Evolutionary conservation across 257 asterid species (phyloP), one percentile per base, ranked within the genome.

Genomic region (Jacaranda mimosifolia): DNA sequence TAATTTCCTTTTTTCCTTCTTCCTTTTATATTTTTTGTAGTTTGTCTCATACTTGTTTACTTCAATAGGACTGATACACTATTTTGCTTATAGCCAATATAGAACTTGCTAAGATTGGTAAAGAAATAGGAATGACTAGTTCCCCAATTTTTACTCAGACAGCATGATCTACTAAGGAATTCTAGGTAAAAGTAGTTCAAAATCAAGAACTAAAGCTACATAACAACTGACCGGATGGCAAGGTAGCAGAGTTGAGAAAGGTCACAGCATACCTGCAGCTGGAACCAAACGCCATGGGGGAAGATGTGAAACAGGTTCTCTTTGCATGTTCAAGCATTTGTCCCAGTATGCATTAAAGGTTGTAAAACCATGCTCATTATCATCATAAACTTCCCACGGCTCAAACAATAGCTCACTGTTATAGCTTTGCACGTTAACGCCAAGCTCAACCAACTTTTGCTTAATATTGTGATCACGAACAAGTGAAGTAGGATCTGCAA

Each of bases 391-490:
- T 79, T 96, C 98, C 99, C 99, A 96, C 5, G 98, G 99, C 80
- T 93, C 97, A 32, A 87, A 82, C 74, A 96, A 74, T 60, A 93
- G 86, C 72, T 96, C 97, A 3, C 93, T 87, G 10, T 89, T 91
- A 67, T 78, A 91, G 89, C 97, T 87, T 70, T 91, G 91, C 66
- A 96, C 96, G 7, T 84, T 72, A 66, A 93, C 71, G 43, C 97
- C 94, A 38, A 76, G 86, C 75, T 96, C 97, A 19, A 82, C 86
- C 77, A 96, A 69, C 82, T 87, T 90, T 70, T 93, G 91, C 82
- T 91, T 95, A 63, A 95, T 84, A 74, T 79, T 72, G 85, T 93
- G 98, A 80, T 95, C 99, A 77, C 99, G 98, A 81, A 93, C 97
- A 52, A 95, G 88, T 35, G 98, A 95, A 72, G 89, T 81, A 9